Evolutionary conservation across 768 basidiomycete species (phyloP), one percentile per base, ranked within the genome.

Genomic region (Pulveroboletus sp.): DNA sequence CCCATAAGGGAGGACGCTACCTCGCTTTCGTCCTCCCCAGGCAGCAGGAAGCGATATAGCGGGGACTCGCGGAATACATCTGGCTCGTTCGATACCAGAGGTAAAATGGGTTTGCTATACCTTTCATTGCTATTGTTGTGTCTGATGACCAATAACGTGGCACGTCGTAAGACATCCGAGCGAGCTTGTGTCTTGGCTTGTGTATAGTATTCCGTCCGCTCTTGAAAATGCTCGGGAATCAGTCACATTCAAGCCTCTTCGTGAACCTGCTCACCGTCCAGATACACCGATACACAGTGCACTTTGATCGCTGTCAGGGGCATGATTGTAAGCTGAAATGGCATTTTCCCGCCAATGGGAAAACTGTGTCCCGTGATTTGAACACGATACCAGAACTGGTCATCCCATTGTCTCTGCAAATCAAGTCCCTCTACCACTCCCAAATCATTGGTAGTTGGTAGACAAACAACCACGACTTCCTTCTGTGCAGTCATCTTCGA

Each of bases 321-420:
- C 76, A 88, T 80, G 47, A 97, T 71, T 1, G 88, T 84, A 27
- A 99, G 74, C 26, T 79, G 79, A 24, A 97, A 70, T 0, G 93
- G 90, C 45, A 97, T 75, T 6, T 75, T 75, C 35, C 91, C 88
- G 30, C 93, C 94, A 26, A 98, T 80, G 15, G 85, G 81, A 68
- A 93, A 89, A 52, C 81, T 84, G 52, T 86, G 81, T 6, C 83
- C 85, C 14, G 82, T 77, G 11, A 93, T 70, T 2, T 83, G 77
- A 43, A 96, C 82, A 38, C 86, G 72, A 60, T 94, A 96, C 49
- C 86, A 83, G 57, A 93, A 62, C 63, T 95, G 89, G 43, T 82
- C 77, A 50, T 97, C 94, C 95, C 94, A 99, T 58, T 86, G 82
- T 17, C 90, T 75, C 63, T 95, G 88, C 14, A 97, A 81, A 43